Evolutionary conservation across 345 rosid genomes (phyloP), one percentile per base, ranked within the genome.

Genomic region (Psidium guajava): DNA sequence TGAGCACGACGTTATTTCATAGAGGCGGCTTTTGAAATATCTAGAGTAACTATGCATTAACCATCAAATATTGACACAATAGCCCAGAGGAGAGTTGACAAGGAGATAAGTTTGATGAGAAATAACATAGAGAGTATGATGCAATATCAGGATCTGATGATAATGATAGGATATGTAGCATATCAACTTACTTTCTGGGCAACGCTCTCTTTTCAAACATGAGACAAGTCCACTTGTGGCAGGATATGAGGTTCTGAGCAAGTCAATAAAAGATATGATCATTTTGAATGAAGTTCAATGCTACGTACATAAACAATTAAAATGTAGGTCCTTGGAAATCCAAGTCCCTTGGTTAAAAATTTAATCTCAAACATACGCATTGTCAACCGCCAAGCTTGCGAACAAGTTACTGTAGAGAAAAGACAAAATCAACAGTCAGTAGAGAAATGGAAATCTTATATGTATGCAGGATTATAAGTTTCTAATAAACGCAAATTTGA

Each of bases 371-470:
- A 88, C 91, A 74, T 87, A 89, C 91, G 49, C 77, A 27, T 87
- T 89, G 54, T 54, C 86, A 52, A 32, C 73, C 3, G 88, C 87
- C 7, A 87, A 87, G 89, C 91, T 89, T 27, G 87, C 90, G 81
- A 92, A 92, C 74, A 92, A 84, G 88, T 92, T 92, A 87, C 93
- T 91, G 61, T 1, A 80, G 44, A 85, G 13, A 86, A 74, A 22
- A 47, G n/a, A 51, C 21, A 42, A 25, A 54, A 83, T 21, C 73
- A 54, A 53, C 51, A 32, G 16, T 69, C 47, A 69, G 57, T 84
- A 84, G 53, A 59, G 64, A 77, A n/a, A 58, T 8, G 36, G 16
- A 81, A 57, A 49, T 9, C 42, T 69, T 69, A 22, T 64, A 64
- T 22, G 18, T 21, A 9, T 61, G 74, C 42, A 15, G 42, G 22